phyloP scores from a whole-genome alignment of 2,329 filamentous ascomycete genomes.

The Pezicula radicicola region DNA sequence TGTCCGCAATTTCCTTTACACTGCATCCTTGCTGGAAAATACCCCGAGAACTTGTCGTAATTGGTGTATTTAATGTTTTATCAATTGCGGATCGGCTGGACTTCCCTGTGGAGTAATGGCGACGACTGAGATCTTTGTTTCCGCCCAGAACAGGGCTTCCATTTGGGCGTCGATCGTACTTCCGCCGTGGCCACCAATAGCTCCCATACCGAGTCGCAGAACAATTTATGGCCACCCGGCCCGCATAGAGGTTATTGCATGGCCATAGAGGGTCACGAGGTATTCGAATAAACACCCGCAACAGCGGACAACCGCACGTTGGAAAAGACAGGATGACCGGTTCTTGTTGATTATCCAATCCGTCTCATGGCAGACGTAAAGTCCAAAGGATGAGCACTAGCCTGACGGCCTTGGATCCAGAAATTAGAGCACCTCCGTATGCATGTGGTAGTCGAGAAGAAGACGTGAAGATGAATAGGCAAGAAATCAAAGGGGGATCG shows the following conservation, averaged over 20 bases:
- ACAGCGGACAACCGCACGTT: conserved; percentile 34
- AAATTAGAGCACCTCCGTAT: neutral
- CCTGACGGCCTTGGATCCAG: neutral
- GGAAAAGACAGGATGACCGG: conserved; percentile 41
- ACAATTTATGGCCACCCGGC: conserved; percentile 36
- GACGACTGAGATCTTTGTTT: neutral
- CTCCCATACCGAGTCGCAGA: conserved; percentile 14
- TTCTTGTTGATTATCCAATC: conserved; percentile 25
- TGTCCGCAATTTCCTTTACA: no score
- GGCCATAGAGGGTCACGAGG: conserved; percentile 36
- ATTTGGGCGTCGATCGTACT: conserved; percentile 3
- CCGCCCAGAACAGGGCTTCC: neutral
- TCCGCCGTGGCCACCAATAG: conserved; percentile 25
- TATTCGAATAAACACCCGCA: conserved; percentile 41
- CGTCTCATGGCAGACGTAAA: conserved; percentile 31
- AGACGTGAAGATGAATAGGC: neutral
- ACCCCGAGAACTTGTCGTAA: no score
- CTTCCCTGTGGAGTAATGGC: neutral
- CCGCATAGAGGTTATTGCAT: conserved; percentile 34
- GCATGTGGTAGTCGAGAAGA: neutral
- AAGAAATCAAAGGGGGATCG: neutral
- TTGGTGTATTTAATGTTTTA: no score
- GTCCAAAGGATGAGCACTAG: conserved; percentile 17
- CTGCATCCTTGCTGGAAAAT: no score
- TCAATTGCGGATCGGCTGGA: no score